Percentiles rank a stretch among this genome's conserved stretches.
phyloP scores from a whole-genome alignment of 345 rosid species.

The Diplotaxis tenuifolia region DNA sequence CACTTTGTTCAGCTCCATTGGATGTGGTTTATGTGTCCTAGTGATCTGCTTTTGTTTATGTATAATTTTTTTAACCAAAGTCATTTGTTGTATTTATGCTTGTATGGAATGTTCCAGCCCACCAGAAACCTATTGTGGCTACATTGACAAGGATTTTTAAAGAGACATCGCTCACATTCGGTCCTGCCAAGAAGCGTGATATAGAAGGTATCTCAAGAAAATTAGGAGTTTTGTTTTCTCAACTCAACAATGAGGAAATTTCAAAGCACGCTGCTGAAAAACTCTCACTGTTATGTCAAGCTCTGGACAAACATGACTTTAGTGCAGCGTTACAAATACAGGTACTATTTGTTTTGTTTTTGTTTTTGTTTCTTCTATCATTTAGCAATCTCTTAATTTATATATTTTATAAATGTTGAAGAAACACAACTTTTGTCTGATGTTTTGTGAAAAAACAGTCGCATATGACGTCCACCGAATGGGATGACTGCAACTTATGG shows the following conservation, averaged over 20 bases:
- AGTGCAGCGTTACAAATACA: constrained; percentile 49
- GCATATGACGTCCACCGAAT: neutral
- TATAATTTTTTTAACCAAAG: neutral
- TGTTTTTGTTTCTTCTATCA: neutral
- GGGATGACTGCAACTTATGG: constrained; percentile 4
- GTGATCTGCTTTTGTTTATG: neutral
- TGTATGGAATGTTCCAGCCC: constrained; percentile 41
- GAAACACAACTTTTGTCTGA: neutral
- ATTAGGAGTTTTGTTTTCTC: constrained; percentile 10
- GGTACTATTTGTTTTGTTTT: neutral
- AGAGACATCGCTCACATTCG: constrained; percentile 68
- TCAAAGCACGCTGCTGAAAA: constrained; percentile 45
- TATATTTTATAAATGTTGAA: neutral
- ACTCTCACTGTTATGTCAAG: neutral
- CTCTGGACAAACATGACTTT: constrained; percentile 60
- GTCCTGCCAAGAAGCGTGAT: constrained; percentile 30
- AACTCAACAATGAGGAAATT: constrained; percentile 17
- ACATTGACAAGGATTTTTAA: constrained; percentile 56
- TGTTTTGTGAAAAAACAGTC: neutral
- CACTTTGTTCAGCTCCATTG: neutral
- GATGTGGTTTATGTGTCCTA: neutral
- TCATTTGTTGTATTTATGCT: neutral
- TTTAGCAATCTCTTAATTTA: neutral
- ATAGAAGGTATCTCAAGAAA: constrained; percentile 18
- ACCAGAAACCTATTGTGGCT: constrained; percentile 57